phyloP scores from a whole-genome alignment of 2,329 filamentous ascomycete species.

The Penicillium sp. region DNA sequence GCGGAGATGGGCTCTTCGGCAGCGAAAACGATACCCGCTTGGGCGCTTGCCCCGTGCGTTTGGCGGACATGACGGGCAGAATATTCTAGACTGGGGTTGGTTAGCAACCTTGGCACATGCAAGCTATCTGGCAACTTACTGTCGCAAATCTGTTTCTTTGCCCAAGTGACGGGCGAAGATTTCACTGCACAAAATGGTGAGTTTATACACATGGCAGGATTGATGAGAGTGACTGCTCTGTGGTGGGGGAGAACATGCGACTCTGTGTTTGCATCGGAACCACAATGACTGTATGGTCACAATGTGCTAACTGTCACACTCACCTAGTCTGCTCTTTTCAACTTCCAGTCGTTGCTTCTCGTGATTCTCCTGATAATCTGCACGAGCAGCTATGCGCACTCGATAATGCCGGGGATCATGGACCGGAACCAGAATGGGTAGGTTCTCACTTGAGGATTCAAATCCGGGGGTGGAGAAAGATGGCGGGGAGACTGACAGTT shows the following conservation, averaged over 20 bases:
- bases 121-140: conserved; percentile 6
- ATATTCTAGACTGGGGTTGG: conserved; percentile 8
- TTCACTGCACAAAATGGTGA: conserved; percentile 31
- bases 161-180: conserved; percentile 2
- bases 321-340: conserved; percentile 87
- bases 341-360: conserved; percentile 94
- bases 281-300: not conserved
- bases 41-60: conserved; percentile 18
- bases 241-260: not conserved
- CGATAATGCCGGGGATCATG: conserved; percentile 82
- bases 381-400: conserved; percentile 91
- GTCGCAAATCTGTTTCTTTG: not conserved
- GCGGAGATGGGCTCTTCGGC: not conserved
- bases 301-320: conserved; percentile 14
- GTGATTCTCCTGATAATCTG: conserved; percentile 94
- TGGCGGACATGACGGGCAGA: conserved; percentile 25
- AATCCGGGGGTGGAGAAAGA: not conserved
- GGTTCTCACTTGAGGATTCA: conserved; percentile 21
- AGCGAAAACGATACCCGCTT: conserved; percentile 6
- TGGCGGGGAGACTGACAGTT: not conserved
- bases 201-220: conserved; percentile 4
- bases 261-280: not conserved
- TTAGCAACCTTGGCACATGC: conserved; percentile 3
- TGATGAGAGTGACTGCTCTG: not conserved
- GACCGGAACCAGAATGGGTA: conserved; percentile 92